Conservation (phyloP, 257 asterid species). For the Petunia secreta region DNA sequence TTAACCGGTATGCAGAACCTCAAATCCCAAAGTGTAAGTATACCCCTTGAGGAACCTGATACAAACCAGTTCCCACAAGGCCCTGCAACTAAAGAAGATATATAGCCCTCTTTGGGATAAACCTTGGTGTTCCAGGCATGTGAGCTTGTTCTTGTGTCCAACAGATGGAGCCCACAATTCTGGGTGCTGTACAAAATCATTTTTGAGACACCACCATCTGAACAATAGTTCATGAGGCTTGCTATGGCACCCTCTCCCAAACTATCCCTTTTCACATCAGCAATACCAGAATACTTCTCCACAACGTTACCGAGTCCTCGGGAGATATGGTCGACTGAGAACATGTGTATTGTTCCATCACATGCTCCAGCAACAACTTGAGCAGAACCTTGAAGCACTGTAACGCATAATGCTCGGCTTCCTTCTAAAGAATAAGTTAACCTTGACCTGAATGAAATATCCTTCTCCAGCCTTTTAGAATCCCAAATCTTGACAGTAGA, state of each 20-base stretch:
- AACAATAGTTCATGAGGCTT: constrained; percentile 80
- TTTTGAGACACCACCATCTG: constrained; percentile 70
- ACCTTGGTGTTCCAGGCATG: constrained; percentile 84
- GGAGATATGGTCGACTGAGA: constrained; percentile 88
- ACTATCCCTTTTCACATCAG: constrained; percentile 69
- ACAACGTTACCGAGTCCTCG: constrained; percentile 95
- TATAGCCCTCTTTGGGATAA: constrained; percentile 84
- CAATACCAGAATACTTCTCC: constrained; percentile 91
- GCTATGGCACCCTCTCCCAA: constrained; percentile 86
- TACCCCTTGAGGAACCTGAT: constrained; percentile 96
- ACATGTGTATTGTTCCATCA: constrained; percentile 88
- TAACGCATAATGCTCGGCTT: constrained; percentile 82
- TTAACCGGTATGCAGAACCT: constrained; percentile 96
- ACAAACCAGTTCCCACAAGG: constrained; percentile 99
- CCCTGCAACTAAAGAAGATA: constrained; percentile 84
- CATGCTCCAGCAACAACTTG: constrained; percentile 91
- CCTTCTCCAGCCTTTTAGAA: constrained; percentile 97
- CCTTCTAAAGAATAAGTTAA: constrained; percentile 89
- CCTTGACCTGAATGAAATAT: constrained; percentile 94
- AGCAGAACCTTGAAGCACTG: constrained; percentile 82
- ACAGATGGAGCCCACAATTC: constrained; percentile 85
- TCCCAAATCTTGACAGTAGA: constrained; percentile 99
- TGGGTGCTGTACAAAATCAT: constrained; percentile 87
- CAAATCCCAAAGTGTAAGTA: constrained; percentile 97
- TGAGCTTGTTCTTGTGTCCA: constrained; percentile 81